phyloP scores from a whole-genome alignment of 2,329 filamentous ascomycete species.

The Pseudogymnoascus sp. region DNA sequence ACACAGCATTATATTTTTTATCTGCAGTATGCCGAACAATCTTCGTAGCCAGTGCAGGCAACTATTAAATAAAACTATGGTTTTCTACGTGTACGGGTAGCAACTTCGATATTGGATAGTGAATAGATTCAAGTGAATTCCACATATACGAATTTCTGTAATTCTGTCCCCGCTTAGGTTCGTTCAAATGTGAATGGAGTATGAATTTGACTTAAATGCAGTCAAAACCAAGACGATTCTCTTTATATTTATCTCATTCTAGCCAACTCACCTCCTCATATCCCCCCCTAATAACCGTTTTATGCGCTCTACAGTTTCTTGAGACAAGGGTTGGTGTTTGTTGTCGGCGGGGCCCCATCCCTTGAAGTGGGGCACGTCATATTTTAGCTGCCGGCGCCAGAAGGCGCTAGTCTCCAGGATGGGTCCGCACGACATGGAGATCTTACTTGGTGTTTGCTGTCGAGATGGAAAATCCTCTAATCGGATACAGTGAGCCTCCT shows the following conservation, averaged over 20 bases:
- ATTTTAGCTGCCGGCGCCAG: not conserved
- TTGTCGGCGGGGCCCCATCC: not conserved
- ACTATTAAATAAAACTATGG: not conserved
- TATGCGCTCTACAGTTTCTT: not conserved
- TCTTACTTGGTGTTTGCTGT: not conserved
- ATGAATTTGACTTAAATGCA: not conserved
- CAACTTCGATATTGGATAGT: too few species aligned
- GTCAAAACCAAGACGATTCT: too few species aligned
- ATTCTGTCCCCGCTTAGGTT: too few species aligned
- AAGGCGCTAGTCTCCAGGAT: not conserved
- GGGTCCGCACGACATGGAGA: not conserved
- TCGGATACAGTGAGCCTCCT: not conserved
- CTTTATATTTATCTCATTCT: too few species aligned
- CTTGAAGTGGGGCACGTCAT: not conserved
- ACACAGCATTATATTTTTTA: not conserved
- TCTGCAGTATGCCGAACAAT: not conserved
- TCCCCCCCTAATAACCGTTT: not conserved
- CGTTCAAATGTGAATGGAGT: too few species aligned
- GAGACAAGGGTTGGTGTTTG: not conserved
- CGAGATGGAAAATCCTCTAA: not conserved
- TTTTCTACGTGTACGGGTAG: not conserved
- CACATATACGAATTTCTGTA: too few species aligned
- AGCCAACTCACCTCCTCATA: not conserved
- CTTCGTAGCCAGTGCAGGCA: not conserved
- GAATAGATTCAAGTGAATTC: too few species aligned